These are phyloP conservation scores for Calonectria fujianensis DNA, from an alignment of 2,329 filamentous ascomycete species.

Conservation along the genomic window DNA sequence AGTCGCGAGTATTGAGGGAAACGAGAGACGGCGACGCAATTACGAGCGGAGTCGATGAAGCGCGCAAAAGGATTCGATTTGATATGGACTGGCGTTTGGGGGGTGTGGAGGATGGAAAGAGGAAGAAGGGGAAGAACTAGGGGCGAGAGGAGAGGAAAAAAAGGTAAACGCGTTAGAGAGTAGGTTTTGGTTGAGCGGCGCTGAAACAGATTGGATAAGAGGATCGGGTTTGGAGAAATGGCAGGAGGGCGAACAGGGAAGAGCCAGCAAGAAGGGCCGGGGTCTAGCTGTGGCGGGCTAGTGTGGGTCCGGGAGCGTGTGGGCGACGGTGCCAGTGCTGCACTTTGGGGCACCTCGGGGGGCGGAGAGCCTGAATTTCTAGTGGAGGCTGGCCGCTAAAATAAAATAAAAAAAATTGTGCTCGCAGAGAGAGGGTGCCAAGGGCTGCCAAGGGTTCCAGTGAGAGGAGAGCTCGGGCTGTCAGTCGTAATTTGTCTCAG, in stretches of 20 bases:
- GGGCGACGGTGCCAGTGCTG: conserved; percentile 6
- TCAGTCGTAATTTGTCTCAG: conserved; percentile 32
- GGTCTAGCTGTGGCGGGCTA: conserved; percentile 22
- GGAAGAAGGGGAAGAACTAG: conserved; percentile 20
- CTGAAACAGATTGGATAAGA: conserved; percentile 48
- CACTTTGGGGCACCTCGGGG: conserved; percentile 1
- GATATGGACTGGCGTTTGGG: conserved; percentile 12
- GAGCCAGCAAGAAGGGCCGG: conserved; percentile 22
- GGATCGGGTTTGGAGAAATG: conserved; percentile 43
- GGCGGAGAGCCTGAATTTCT: conserved; percentile 25
- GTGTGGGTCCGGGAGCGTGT: conserved; percentile 18
- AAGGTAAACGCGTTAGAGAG: conserved; percentile 34
- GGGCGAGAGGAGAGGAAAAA: conserved; percentile 16
- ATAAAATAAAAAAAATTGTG: background rate
- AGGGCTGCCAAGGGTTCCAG: conserved; percentile 30
- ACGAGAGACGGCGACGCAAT: conserved; percentile 40
- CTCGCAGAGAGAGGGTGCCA: background rate
- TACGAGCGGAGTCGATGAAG: conserved; percentile 32
- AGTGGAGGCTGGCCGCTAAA: conserved; percentile 34
- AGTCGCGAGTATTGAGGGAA: conserved; percentile 29
- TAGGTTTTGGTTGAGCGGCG: conserved; percentile 42
- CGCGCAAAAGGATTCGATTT: conserved; percentile 25
- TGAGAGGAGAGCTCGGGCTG: conserved; percentile 21
- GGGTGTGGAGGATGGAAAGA: conserved; percentile 34
- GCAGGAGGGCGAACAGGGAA: conserved; percentile 39